Percentiles rank a stretch among this genome's conserved stretches.
Conservation (phyloP, 768 basidiomycete genomes). For the Boletellus emodensis region DNA sequence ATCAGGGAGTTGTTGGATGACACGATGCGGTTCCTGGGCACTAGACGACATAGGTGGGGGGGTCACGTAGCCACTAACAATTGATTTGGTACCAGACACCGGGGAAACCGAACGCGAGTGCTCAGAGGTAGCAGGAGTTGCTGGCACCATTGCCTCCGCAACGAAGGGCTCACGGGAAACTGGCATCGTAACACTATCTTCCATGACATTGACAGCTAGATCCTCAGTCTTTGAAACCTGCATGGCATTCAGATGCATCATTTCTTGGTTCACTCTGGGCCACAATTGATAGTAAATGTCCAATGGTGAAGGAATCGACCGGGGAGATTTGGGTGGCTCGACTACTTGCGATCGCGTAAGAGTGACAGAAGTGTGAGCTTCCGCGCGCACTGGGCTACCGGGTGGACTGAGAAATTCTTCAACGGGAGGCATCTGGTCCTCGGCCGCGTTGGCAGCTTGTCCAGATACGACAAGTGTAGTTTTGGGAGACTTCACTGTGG, state of each 20-base stretch:
- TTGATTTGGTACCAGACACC: constrained; percentile 17
- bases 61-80: constrained; percentile 29
- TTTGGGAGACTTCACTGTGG: not conserved
- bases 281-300: constrained; percentile 29
- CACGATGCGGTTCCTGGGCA: not conserved
- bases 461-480: not conserved
- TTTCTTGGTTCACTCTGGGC: constrained; percentile 37
- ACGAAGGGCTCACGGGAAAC: constrained; percentile 25
- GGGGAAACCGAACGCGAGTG: constrained; percentile 3
- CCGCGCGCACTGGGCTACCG: constrained; percentile 11
- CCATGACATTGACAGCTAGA: not conserved
- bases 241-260: constrained; percentile 29
- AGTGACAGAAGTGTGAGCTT: not conserved
- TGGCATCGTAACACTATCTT: not conserved
- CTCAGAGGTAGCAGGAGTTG: constrained; percentile 20
- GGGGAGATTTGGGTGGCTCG: constrained; percentile 7
- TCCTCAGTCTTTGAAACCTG: constrained; percentile 1
- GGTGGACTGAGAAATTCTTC: constrained; percentile 27
- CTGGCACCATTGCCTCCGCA: constrained; percentile 28
- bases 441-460: not conserved
- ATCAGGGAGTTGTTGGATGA: not conserved
- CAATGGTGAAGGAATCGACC: constrained; percentile 3
- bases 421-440: not conserved
- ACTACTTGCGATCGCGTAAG: constrained; percentile 4
- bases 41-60: constrained; percentile 10